Evolutionary conservation across 2,329 filamentous ascomycete species (phyloP).

Genomic region (Pleoardoris graminearum): DNA sequence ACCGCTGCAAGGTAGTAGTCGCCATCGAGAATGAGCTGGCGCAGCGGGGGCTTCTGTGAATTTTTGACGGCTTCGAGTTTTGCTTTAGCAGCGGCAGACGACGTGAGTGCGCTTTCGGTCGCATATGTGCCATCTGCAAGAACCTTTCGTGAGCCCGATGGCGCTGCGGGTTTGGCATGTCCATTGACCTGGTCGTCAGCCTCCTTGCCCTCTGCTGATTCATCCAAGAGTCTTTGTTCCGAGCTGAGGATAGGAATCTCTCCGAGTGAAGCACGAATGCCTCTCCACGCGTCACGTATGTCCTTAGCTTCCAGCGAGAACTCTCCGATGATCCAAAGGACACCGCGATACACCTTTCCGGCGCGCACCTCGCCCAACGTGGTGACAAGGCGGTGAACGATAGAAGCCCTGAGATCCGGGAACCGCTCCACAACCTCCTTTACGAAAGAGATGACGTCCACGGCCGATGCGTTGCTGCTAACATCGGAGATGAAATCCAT

Average conservation of each 20-base stretch:
- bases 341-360: slow-evolving; percentile 95
- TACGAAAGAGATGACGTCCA: slow-evolving; percentile 97
- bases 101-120: slow-evolving; percentile 93
- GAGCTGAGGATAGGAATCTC: slow-evolving; percentile 97
- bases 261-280: slow-evolving; percentile 88
- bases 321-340: slow-evolving; percentile 96
- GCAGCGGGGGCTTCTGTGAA: slow-evolving; percentile 90
- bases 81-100: slow-evolving; percentile 84
- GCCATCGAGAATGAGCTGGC: slow-evolving; percentile 89
- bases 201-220: slow-evolving; percentile 66
- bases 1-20: slow-evolving; percentile 97
- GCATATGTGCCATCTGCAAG: slow-evolving; percentile 97
- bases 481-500: slow-evolving; percentile 99
- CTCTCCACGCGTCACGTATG: slow-evolving; percentile 95
- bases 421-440: slow-evolving; percentile 99
- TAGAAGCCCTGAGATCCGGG: slow-evolving; percentile 82
- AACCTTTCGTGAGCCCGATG: slow-evolving; percentile 85
- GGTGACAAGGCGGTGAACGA: slow-evolving; percentile 84
- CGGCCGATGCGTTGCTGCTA: slow-evolving; percentile 94
- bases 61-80: slow-evolving; percentile 96
- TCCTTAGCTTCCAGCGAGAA: slow-evolving; percentile 93
- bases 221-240: slow-evolving; percentile 87
- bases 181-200: slow-evolving; percentile 75
- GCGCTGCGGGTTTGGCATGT: slow-evolving; percentile 72
- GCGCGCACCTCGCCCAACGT: slow-evolving; percentile 92